Evolutionary conservation across 2,329 filamentous ascomycete genomes (phyloP).

Genomic region (Penicillium sp.): DNA sequence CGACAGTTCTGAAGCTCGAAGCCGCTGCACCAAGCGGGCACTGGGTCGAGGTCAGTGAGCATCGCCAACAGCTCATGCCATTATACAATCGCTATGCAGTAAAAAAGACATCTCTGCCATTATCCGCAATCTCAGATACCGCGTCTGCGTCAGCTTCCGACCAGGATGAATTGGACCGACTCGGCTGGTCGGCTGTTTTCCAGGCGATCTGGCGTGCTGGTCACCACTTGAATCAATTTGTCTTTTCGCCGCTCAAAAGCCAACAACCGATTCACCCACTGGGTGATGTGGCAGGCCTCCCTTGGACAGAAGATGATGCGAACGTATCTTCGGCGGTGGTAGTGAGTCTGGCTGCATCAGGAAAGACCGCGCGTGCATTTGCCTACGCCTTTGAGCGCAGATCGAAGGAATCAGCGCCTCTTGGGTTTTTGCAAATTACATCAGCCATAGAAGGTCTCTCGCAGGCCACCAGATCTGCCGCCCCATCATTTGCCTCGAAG

Average conservation of each 20-base stretch:
- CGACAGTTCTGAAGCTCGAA: conserved; percentile 45
- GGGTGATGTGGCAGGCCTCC: conserved; percentile 9
- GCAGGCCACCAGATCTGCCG: conserved; percentile 8
- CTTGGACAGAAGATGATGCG: conserved; percentile 36
- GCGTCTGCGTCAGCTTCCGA: neutral
- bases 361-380: conserved; percentile 35
- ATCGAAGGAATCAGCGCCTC: conserved; percentile 17
- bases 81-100: conserved; percentile 53
- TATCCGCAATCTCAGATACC: neutral
- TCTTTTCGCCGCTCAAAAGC: conserved; percentile 34
- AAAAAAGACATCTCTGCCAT: neutral
- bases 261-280: conserved; percentile 18
- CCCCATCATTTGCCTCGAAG: conserved; percentile 8
- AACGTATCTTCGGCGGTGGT: conserved; percentile 42
- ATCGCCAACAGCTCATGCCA: conserved; percentile 44
- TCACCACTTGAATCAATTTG: conserved; percentile 37
- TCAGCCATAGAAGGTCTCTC: conserved; percentile 18
- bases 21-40: conserved; percentile 31
- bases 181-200: conserved; percentile 23
- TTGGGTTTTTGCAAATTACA: conserved; percentile 34
- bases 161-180: conserved; percentile 26
- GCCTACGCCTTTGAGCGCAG: conserved; percentile 30
- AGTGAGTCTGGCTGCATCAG: conserved; percentile 34
- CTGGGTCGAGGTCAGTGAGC: conserved; percentile 43
- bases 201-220: conserved; percentile 32